Conservation (phyloP, 2,329 filamentous ascomycete genomes). For the Paraphoma sp. region DNA sequence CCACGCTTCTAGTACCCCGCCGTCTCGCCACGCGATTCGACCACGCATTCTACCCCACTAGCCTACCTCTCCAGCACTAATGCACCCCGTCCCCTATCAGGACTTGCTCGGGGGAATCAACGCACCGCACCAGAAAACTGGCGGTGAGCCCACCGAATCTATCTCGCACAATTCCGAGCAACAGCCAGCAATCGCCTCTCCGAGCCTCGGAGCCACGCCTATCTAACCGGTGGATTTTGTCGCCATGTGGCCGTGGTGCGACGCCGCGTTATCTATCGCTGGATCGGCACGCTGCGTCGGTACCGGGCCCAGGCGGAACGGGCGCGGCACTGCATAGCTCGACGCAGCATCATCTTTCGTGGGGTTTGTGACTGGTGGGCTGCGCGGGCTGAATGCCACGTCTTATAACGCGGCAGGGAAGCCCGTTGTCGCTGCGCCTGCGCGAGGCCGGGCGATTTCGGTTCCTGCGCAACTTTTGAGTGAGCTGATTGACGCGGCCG, state of each 20-base stretch:
- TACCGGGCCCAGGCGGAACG: not conserved
- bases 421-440: not conserved
- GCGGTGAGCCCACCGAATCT: constrained; percentile 1
- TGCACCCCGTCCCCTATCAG: constrained; percentile 6
- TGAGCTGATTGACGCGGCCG: too few relatives aligned
- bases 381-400: not conserved
- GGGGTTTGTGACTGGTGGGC: not conserved
- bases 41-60: constrained; percentile 8
- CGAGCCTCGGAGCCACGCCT: constrained; percentile 1
- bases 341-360: constrained; percentile 1
- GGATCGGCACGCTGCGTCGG: not conserved
- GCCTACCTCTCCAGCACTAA: not conserved
- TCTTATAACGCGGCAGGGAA: not conserved
- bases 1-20: constrained; percentile 7
- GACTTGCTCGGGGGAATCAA: constrained; percentile 1
- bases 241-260: constrained; percentile 2
- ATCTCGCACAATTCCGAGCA: not conserved
- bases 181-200: not conserved
- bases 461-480: not conserved
- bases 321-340: constrained; percentile 5
- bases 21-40: constrained; percentile 6
- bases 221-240: constrained; percentile 2
- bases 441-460: not conserved
- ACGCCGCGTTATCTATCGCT: constrained; percentile 4
- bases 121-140: not conserved